Conservation (phyloP, 2,329 filamentous ascomycete species). For the Rhynchosporium secalis region DNA sequence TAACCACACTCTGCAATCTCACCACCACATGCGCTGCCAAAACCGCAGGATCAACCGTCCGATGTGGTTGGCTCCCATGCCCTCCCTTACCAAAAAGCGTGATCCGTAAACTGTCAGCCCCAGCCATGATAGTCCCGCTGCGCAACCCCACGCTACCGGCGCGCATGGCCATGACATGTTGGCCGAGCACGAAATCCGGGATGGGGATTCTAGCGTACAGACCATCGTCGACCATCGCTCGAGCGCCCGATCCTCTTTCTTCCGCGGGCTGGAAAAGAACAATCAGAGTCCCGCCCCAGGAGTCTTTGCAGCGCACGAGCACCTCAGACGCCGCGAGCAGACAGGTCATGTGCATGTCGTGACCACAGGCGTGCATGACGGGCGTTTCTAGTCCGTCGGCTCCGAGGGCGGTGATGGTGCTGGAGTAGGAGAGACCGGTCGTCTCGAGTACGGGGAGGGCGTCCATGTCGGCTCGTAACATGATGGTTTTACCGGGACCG, state of each 20-base stretch:
- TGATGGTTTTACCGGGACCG: constrained; percentile 53
- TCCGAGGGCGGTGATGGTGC: constrained; percentile 44
- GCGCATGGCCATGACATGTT: constrained; percentile 50
- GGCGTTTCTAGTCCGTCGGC: constrained; percentile 50
- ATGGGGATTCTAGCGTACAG: constrained; percentile 53
- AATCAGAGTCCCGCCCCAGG: constrained; percentile 64
- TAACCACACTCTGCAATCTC: constrained; percentile 44
- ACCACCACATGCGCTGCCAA: constrained; percentile 46
- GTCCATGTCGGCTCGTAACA: constrained; percentile 64
- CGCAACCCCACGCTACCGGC: constrained; percentile 41
- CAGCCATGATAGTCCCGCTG: constrained; percentile 41
- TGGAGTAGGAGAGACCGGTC: constrained; percentile 57
- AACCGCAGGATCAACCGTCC: constrained; percentile 49
- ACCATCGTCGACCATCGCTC: constrained; percentile 61
- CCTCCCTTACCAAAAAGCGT: constrained; percentile 46
- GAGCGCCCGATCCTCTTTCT: constrained; percentile 62
- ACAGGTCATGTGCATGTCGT: constrained; percentile 63
- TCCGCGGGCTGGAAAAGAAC: constrained; percentile 68
- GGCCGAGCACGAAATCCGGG: constrained; percentile 57
- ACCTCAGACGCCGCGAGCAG: constrained; percentile 56
- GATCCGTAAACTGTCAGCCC: constrained; percentile 42
- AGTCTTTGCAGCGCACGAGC: constrained; percentile 45
- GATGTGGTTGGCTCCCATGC: constrained; percentile 46
- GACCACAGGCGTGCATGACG: constrained; percentile 69
- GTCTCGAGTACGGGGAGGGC: constrained; percentile 58